Percentiles rank a stretch among this genome's conserved stretches.
Evolutionary conservation across 1,284 basidiomycete species (phyloP).

Genomic region (Puccinia coronata): DNA sequence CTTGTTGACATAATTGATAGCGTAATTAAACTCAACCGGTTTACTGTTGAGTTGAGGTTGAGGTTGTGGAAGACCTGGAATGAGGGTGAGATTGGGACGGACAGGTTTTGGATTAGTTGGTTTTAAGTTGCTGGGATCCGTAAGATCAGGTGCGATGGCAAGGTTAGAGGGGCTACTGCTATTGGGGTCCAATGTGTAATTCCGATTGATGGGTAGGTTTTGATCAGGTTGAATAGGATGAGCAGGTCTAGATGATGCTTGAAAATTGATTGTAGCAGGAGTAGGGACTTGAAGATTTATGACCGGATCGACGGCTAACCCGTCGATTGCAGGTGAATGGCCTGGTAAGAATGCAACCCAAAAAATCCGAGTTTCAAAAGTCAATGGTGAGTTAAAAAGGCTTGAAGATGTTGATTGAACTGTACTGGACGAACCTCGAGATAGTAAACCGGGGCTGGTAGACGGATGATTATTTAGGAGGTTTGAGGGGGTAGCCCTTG

Average conservation of each 20-base stretch:
- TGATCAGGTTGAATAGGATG: constrained; percentile 2
- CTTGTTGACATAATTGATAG: constrained; percentile 50
- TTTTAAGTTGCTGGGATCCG: constrained; percentile 21
- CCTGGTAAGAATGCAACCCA: constrained; percentile 3
- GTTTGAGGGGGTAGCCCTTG: not conserved
- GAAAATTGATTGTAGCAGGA: not conserved
- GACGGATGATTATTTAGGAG: not conserved
- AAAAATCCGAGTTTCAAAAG: too few relatives aligned
- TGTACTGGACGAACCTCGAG: constrained; percentile 8
- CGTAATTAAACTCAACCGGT: constrained; percentile 50
- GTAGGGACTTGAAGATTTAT: not conserved
- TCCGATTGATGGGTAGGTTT: not conserved
- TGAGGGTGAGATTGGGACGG: constrained; percentile 13
- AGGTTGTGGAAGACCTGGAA: not conserved
- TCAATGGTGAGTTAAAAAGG: too few relatives aligned
- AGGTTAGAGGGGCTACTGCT: constrained; percentile 11
- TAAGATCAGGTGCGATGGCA: constrained; percentile 16
- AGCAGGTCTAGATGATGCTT: not conserved
- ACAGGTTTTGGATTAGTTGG: constrained; percentile 12
- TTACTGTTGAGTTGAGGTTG: constrained; percentile 39
- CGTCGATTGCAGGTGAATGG: constrained; percentile 17
- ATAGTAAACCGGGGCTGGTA: constrained; percentile 6
- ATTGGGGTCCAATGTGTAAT: not conserved
- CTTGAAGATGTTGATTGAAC: not conserved
- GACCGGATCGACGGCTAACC: not conserved